Evolutionary conservation across 2,329 filamentous ascomycete genomes (phyloP).

Genomic region (Sporothrix variecibatus): DNA sequence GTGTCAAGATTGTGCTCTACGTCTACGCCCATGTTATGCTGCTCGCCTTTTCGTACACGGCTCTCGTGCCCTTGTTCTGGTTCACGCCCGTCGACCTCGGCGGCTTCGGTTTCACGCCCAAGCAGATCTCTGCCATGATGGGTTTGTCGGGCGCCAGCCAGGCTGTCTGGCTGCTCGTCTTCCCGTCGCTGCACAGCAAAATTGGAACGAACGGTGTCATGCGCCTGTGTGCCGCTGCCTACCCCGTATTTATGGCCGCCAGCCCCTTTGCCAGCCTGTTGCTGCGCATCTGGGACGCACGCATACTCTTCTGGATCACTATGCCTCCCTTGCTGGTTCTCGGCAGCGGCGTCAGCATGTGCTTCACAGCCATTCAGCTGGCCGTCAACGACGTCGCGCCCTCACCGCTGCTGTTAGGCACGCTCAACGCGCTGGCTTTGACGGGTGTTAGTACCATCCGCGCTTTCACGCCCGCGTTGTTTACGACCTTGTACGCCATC

Average conservation of each 20-base stretch:
- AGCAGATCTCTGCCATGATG: conserved; percentile 68
- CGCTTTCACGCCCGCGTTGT: conserved; percentile 65
- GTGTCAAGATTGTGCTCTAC: conserved; percentile 66
- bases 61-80: conserved; percentile 67
- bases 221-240: conserved; percentile 56
- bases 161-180: conserved; percentile 68
- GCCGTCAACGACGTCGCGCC: conserved; percentile 74
- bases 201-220: conserved; percentile 68
- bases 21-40: conserved; percentile 67
- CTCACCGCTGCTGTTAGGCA: conserved; percentile 63
- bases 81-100: conserved; percentile 64
- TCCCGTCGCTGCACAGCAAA: conserved; percentile 66
- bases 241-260: conserved; percentile 64
- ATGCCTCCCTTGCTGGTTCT: conserved; percentile 50
- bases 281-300: conserved; percentile 46
- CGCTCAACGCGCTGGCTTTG: conserved; percentile 69
- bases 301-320: conserved; percentile 58
- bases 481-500: conserved; percentile 67
- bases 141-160: conserved; percentile 65
- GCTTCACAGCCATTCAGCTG: conserved; percentile 71
- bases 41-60: conserved; percentile 71
- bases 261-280: conserved; percentile 59
- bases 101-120: conserved; percentile 63
- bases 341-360: conserved; percentile 66
- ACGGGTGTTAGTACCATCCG: conserved; percentile 63